A percentile compares a stretch with the other conserved stretches of the same genome.
Conservation (phyloP, 306 rosid species). For the Cucurbita pepo region DNA sequence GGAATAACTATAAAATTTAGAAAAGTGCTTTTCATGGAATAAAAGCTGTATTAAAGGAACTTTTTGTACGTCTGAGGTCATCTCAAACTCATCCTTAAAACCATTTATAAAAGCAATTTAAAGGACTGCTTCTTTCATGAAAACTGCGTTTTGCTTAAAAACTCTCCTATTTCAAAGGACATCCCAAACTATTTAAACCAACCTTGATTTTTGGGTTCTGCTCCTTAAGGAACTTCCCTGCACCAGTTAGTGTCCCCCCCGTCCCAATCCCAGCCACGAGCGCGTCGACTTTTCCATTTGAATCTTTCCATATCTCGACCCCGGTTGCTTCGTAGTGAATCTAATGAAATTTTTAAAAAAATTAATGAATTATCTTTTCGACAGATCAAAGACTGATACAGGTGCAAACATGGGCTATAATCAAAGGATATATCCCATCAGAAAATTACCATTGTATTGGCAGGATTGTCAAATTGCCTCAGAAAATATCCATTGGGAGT, state of each 20-base stretch:
- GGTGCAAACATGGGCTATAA: background rate
- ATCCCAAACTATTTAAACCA: background rate
- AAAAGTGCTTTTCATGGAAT: background rate
- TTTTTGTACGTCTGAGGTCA: background rate
- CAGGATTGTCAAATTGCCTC: constrained; percentile 50
- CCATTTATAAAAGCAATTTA: background rate
- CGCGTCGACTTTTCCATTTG: constrained; percentile 48
- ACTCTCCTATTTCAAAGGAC: background rate
- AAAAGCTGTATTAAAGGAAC: background rate
- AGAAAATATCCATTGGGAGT: constrained; percentile 40
- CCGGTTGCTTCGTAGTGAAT: constrained; percentile 84
- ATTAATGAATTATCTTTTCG: background rate
- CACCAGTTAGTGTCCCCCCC: constrained; percentile 61
- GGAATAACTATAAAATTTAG: no score
- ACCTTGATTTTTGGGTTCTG: constrained; percentile 70
- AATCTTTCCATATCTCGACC: constrained; percentile 83
- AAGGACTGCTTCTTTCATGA: background rate
- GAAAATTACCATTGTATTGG: constrained; percentile 44
- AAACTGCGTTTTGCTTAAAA: no score
- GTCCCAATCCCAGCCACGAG: constrained; percentile 76
- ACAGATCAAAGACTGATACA: background rate
- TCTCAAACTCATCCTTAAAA: background rate
- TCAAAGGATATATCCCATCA: background rate
- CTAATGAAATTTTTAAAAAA: constrained; percentile 12
- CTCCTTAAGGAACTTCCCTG: constrained; percentile 62